Percentiles rank a stretch among this genome's conserved stretches.
These are phyloP conservation scores for Akanthomyces muscarius DNA, from an alignment of 2,329 filamentous ascomycete species.

Conservation along the genomic window DNA sequence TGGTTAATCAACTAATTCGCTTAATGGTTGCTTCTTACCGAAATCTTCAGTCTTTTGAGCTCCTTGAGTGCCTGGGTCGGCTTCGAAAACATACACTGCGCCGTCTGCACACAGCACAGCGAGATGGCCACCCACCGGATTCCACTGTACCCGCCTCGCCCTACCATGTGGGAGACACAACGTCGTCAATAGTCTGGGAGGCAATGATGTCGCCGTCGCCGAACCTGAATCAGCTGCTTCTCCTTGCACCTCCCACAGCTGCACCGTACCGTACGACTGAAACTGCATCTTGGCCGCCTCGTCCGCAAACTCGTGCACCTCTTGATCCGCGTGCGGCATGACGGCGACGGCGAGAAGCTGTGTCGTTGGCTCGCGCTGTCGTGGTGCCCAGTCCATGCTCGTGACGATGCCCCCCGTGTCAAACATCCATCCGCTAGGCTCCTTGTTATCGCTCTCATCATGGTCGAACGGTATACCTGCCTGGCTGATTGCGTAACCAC, in stretches of 20 bases:
- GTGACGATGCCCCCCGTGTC: constrained; percentile 52
- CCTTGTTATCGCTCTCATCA: constrained; percentile 23
- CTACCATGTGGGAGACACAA: constrained; percentile 50
- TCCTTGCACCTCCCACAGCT: constrained; percentile 48
- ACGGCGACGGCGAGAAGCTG: constrained; percentile 52
- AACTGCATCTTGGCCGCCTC: constrained; percentile 35
- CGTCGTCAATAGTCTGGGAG: constrained; percentile 39
- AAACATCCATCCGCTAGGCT: constrained; percentile 47
- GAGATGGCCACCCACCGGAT: constrained; percentile 44
- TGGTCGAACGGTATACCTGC: constrained; percentile 29
- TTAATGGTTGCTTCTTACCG: constrained; percentile 32
- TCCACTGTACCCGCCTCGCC: constrained; percentile 50
- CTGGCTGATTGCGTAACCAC: constrained; percentile 26
- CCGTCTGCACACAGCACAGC: constrained; percentile 51
- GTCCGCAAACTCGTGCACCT: constrained; percentile 36
- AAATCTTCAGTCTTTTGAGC: constrained; percentile 27
- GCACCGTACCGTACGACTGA: constrained; percentile 44
- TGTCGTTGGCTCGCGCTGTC: constrained; percentile 26
- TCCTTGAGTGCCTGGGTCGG: constrained; percentile 28
- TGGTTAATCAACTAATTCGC: neutral
- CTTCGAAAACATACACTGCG: constrained; percentile 44
- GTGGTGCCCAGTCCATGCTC: constrained; percentile 50
- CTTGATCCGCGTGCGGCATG: constrained; percentile 48
- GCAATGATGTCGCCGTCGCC: constrained; percentile 30
- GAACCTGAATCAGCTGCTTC: constrained; percentile 26